phyloP scores from a whole-genome alignment of 305 asterid species.

The Nicotiana rustica region DNA sequence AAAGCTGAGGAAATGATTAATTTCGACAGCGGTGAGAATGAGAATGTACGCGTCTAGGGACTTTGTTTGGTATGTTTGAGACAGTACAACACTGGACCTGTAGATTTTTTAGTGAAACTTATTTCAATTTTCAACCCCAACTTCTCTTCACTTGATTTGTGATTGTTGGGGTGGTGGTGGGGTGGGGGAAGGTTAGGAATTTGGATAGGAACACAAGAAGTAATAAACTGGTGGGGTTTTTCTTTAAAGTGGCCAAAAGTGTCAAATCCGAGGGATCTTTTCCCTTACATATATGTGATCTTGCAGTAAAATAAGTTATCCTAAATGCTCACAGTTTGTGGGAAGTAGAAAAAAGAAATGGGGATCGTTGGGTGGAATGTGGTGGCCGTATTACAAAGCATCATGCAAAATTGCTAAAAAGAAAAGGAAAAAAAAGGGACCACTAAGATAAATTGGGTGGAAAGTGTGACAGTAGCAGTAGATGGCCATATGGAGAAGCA shows the following conservation, averaged over 20 bases:
- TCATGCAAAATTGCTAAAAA: slow-evolving; percentile 34
- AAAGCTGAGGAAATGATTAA: slow-evolving; percentile 6
- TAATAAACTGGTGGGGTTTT: slow-evolving; percentile 19
- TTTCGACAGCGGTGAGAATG: background rate
- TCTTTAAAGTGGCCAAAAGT: slow-evolving; percentile 36
- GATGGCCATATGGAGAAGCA: slow-evolving; percentile 62
- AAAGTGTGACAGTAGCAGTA: slow-evolving; percentile 59
- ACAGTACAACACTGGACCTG: background rate
- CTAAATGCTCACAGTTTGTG: slow-evolving; percentile 31
- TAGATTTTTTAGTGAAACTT: background rate
- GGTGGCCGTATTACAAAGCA: slow-evolving; percentile 37
- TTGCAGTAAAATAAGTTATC: slow-evolving; percentile 46
- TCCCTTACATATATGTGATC: slow-evolving; percentile 29
- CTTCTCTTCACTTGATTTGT: background rate
- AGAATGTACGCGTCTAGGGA: background rate
- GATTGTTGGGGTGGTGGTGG: slow-evolving; percentile 31
- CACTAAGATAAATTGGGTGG: slow-evolving; percentile 58
- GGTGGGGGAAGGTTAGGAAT: slow-evolving; percentile 19
- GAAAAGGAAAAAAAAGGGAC: slow-evolving; percentile 49
- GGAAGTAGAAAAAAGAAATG: background rate
- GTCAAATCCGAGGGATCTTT: slow-evolving; percentile 40
- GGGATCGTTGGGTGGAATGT: slow-evolving; percentile 9
- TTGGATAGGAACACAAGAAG: slow-evolving; percentile 35
- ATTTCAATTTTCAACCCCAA: background rate
- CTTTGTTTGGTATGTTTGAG: background rate